A percentile compares a stretch with the other conserved stretches of the same genome.
Conservation (phyloP, 1,284 basidiomycete genomes). For the Ganoderma lucidum region DNA sequence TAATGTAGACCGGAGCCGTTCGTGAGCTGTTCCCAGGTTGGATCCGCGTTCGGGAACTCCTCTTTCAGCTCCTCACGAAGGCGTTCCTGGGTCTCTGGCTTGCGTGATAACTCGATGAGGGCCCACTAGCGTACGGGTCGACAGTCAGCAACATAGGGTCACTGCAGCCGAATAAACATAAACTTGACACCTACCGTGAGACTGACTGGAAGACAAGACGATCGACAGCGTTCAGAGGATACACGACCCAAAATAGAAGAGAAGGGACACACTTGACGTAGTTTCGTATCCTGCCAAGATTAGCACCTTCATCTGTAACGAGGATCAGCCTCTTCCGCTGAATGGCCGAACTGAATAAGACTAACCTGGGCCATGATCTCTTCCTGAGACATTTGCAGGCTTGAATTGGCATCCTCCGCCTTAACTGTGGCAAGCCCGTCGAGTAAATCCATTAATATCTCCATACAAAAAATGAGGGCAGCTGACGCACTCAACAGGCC, state of each 20-base stretch:
- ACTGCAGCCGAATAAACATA: background rate
- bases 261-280: constrained; percentile 46
- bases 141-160: background rate
- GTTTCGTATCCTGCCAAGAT: constrained; percentile 53
- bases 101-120: constrained; percentile 44
- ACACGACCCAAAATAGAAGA: background rate
- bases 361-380: constrained; percentile 70
- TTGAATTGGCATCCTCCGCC: constrained; percentile 52
- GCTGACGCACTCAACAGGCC: constrained; percentile 56
- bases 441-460: background rate
- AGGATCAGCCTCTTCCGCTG: background rate
- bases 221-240: background rate
- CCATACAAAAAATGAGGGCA: background rate
- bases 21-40: constrained; percentile 45
- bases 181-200: constrained; percentile 27
- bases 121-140: constrained; percentile 33
- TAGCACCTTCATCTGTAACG: constrained; percentile 45
- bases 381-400: constrained; percentile 62
- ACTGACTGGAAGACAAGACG: constrained; percentile 27
- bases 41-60: constrained; percentile 37
- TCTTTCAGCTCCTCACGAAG: constrained; percentile 50
- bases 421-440: constrained; percentile 49
- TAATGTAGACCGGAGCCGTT: constrained; percentile 41
- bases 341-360: background rate
- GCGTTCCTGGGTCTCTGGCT: constrained; percentile 46